Evolutionary conservation across 2,329 filamentous ascomycete genomes (phyloP).

Genomic region (Colletotrichum musae): DNA sequence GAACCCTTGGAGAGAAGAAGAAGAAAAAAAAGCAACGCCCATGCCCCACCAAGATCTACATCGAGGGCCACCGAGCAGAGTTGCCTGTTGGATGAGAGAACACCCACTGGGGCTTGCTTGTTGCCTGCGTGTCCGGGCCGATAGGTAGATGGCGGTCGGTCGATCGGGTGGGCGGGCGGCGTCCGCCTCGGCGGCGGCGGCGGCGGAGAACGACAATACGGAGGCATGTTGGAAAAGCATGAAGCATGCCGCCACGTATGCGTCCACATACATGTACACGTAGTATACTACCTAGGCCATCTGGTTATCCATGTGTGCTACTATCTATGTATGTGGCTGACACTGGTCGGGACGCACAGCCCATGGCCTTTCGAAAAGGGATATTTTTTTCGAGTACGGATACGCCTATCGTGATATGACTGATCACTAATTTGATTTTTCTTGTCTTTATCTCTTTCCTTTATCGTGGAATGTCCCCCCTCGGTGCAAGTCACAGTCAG

Average conservation of each 20-base stretch:
- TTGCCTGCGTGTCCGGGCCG: constrained; percentile 7
- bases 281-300: neutral
- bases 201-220: neutral
- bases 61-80: neutral
- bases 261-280: neutral
- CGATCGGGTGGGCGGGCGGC: neutral
- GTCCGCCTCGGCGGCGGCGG: neutral
- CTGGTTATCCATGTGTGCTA: constrained; percentile 1
- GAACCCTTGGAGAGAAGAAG: no score
- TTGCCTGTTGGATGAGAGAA: neutral
- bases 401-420: neutral
- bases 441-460: no score
- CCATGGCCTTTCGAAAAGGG: constrained; percentile 8
- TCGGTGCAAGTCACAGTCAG: no score
- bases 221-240: neutral
- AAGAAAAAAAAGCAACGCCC: neutral
- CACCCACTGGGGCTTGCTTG: constrained; percentile 2
- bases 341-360: constrained; percentile 5
- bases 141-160: constrained; percentile 9
- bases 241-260: neutral
- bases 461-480: no score
- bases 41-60: neutral
- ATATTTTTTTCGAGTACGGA: neutral
- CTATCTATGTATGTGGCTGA: constrained; percentile 18
- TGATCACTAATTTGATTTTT: constrained; percentile 21